Evolutionary conservation across 768 basidiomycete species (phyloP).

Genomic region (Calocybe cyanea): DNA sequence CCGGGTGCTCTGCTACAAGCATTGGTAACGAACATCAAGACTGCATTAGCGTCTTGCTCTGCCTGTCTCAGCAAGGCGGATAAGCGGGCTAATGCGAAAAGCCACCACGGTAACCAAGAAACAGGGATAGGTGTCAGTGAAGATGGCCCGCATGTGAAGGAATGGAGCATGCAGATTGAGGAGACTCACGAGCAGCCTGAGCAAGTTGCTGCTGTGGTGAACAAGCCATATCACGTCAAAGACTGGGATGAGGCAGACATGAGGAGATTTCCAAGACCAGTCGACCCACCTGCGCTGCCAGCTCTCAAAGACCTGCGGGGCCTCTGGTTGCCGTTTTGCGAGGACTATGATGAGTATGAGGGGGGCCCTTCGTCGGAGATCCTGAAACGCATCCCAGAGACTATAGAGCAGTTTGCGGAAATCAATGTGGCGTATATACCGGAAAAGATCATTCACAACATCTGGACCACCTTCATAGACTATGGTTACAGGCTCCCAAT

Average conservation of each 20-base stretch:
- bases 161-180: no score
- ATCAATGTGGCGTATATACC: constrained; percentile 12
- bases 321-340: neutral
- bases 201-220: neutral
- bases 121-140: no score
- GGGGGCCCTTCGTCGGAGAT: constrained; percentile 8
- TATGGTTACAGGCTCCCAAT: constrained; percentile 13
- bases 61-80: no score
- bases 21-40: no score
- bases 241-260: constrained; percentile 2
- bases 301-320: neutral
- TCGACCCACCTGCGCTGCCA: constrained; percentile 3
- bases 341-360: constrained; percentile 14
- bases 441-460: constrained; percentile 7
- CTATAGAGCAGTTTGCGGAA: neutral
- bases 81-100: no score
- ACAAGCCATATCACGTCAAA: neutral
- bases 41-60: no score
- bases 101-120: no score
- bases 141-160: no score
- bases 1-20: no score
- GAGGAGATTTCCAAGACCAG: constrained; percentile 3
- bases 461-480: constrained; percentile 13
- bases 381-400: constrained; percentile 8
- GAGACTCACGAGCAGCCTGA: no score